Conservation (phyloP, 306 rosid species). For the Alnus rubra region DNA sequence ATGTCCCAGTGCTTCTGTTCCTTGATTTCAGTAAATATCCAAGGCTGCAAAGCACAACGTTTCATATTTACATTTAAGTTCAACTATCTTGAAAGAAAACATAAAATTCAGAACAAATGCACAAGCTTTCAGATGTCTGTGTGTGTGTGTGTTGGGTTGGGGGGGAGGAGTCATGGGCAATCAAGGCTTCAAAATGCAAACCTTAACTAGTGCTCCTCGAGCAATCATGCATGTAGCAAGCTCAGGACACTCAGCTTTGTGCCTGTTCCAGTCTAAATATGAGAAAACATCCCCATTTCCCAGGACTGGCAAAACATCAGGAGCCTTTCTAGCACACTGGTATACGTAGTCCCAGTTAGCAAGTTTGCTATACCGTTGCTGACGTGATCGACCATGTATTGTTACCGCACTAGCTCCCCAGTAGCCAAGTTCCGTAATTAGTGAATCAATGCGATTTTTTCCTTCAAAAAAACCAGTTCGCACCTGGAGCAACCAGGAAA, state of each 20-base stretch:
- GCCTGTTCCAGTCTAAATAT: slow-evolving; percentile 76
- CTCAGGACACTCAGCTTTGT: slow-evolving; percentile 67
- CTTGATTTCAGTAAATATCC: slow-evolving; percentile 92
- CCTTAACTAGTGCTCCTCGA: slow-evolving; percentile 88
- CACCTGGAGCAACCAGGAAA: slow-evolving; percentile 52
- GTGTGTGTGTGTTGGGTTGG: not conserved
- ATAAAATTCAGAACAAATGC: not conserved
- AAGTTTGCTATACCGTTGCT: slow-evolving; percentile 97
- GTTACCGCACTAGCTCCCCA: slow-evolving; percentile 95
- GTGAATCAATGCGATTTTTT: slow-evolving; percentile 80
- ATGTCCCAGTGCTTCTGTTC: slow-evolving; percentile 98
- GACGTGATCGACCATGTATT: slow-evolving; percentile 92
- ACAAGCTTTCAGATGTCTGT: not conserved
- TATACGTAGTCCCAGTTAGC: slow-evolving; percentile 90
- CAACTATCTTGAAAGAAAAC: not conserved
- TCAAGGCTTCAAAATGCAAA: slow-evolving; percentile 32
- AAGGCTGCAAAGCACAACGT: slow-evolving; percentile 66
- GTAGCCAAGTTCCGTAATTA: slow-evolving; percentile 65
- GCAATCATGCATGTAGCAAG: slow-evolving; percentile 88
- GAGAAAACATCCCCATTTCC: slow-evolving; percentile 92
- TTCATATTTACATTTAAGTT: slow-evolving; percentile 10
- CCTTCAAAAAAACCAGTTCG: slow-evolving; percentile 92
- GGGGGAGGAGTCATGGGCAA: not conserved
- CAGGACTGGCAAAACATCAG: slow-evolving; percentile 61
- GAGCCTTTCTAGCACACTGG: slow-evolving; percentile 68